A percentile compares a stretch with the other conserved stretches of the same genome.
phyloP scores from a whole-genome alignment of 345 rosid genomes.

The Populus deltoides region DNA sequence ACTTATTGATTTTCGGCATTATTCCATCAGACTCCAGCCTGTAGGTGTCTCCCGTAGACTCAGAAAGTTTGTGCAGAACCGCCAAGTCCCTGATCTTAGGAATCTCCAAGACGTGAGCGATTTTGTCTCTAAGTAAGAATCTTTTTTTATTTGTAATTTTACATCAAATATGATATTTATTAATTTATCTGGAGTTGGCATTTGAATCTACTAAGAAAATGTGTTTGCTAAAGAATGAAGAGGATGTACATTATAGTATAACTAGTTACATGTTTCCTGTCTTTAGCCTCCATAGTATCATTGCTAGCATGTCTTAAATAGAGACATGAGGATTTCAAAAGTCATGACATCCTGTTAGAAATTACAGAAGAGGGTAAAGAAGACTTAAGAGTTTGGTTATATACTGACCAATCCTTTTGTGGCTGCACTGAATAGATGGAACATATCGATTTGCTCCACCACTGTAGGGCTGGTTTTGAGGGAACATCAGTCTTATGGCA shows the following conservation, averaged over 20 bases:
- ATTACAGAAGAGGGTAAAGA: neutral
- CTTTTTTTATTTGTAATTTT: neutral
- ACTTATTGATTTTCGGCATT: constrained; percentile 82
- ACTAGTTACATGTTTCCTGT: neutral
- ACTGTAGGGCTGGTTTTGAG: neutral
- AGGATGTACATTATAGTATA: neutral
- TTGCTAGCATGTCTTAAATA: neutral
- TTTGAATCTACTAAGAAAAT: neutral
- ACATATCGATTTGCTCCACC: neutral
- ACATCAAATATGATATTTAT: neutral
- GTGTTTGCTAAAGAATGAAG: neutral
- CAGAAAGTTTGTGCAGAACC: constrained; percentile 85
- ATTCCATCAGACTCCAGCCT: constrained; percentile 85
- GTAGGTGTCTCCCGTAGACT: constrained; percentile 84
- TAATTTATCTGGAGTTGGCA: neutral
- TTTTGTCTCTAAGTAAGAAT: constrained; percentile 78
- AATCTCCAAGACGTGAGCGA: constrained; percentile 88
- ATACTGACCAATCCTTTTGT: neutral
- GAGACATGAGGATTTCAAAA: neutral
- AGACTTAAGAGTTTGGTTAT: neutral
- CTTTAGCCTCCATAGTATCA: neutral
- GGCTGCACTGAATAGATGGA: neutral
- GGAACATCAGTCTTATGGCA: neutral
- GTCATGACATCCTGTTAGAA: neutral
- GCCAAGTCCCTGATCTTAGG: constrained; percentile 82